A percentile compares a stretch with the other conserved stretches of the same genome.
These are phyloP conservation scores for Sporothrix phasma DNA, from an alignment of 2,329 filamentous ascomycete species.

Conservation along the genomic window DNA sequence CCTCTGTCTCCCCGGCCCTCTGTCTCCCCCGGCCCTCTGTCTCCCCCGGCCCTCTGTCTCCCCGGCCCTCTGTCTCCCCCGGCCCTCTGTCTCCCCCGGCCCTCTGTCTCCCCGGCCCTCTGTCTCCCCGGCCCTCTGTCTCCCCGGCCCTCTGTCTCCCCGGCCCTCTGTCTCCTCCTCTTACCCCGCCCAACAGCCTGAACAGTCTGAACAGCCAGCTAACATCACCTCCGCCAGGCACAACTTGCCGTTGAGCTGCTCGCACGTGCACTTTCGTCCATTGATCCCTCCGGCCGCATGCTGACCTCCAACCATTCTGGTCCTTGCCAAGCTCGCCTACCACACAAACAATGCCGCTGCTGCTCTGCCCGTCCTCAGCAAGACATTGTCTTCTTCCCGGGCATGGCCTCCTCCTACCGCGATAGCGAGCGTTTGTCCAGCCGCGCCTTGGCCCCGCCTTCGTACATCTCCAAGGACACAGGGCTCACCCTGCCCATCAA, in stretches of 20 bases:
- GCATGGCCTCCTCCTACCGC: constrained; percentile 26
- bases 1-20: no score
- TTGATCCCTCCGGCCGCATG: constrained; percentile 48
- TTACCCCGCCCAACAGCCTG: no score
- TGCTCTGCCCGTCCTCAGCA: constrained; percentile 52
- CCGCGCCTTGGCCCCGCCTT: constrained; percentile 33
- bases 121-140: no score
- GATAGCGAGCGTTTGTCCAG: constrained; percentile 34
- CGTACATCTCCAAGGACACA: constrained; percentile 50
- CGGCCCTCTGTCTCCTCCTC: no score
- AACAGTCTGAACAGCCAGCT: not conserved
- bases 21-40: no score
- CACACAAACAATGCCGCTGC: constrained; percentile 42
- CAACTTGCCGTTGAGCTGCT: constrained; percentile 37
- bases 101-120: no score
- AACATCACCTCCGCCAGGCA: constrained; percentile 27
- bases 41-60: no score
- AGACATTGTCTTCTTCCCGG: constrained; percentile 56
- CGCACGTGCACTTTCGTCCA: constrained; percentile 46
- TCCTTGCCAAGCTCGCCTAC: constrained; percentile 35
- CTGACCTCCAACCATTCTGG: constrained; percentile 21
- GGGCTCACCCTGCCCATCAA: constrained; percentile 48
- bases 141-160: no score
- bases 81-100: no score
- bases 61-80: no score